These are phyloP conservation scores for Stemphylium lycopersici DNA, from an alignment of 2,329 filamentous ascomycete species.

Conservation along the genomic window DNA sequence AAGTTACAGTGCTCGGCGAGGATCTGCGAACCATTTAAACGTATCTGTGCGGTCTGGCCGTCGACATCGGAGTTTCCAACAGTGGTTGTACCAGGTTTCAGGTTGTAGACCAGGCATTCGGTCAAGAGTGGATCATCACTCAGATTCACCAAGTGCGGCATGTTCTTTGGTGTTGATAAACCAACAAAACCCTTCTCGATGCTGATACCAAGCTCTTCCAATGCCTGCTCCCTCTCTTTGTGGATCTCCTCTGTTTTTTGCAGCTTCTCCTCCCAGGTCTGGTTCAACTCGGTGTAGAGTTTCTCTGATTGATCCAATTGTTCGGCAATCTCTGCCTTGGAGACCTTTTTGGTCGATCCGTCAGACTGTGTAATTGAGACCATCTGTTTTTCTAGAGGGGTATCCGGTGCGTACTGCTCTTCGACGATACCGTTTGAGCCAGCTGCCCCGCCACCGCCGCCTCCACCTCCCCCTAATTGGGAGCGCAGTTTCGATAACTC, in stretches of 20 bases:
- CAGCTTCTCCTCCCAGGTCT: constrained; percentile 98
- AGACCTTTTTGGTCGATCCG: constrained; percentile 90
- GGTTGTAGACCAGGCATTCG: constrained; percentile 96
- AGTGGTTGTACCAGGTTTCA: constrained; percentile 92
- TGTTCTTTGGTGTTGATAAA: constrained; percentile 95
- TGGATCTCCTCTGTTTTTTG: constrained; percentile 95
- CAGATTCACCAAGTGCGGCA: constrained; percentile 97
- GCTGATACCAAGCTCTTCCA: constrained; percentile 97
- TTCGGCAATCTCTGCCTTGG: constrained; percentile 96
- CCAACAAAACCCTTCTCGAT: constrained; percentile 99
- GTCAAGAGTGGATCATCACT: constrained; percentile 82
- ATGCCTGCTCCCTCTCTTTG: constrained; percentile 91
- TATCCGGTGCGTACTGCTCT: constrained; percentile 89
- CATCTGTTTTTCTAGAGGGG: constrained; percentile 92
- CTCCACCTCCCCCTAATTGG: constrained; percentile 68
- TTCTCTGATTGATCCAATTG: constrained; percentile 97
- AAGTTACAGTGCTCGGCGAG: constrained; percentile 91
- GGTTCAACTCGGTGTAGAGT: constrained; percentile 91
- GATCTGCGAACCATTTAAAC: constrained; percentile 92
- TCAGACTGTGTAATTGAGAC: constrained; percentile 90
- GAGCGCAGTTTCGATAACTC: constrained; percentile 84
- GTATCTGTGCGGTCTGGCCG: constrained; percentile 78
- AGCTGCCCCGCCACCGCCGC: constrained; percentile 44
- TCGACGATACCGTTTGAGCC: constrained; percentile 56
- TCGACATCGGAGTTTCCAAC: constrained; percentile 93